phyloP scores from a whole-genome alignment of 192 early-diverging fungal genomes.

The Entomortierella chlamydospora region DNA sequence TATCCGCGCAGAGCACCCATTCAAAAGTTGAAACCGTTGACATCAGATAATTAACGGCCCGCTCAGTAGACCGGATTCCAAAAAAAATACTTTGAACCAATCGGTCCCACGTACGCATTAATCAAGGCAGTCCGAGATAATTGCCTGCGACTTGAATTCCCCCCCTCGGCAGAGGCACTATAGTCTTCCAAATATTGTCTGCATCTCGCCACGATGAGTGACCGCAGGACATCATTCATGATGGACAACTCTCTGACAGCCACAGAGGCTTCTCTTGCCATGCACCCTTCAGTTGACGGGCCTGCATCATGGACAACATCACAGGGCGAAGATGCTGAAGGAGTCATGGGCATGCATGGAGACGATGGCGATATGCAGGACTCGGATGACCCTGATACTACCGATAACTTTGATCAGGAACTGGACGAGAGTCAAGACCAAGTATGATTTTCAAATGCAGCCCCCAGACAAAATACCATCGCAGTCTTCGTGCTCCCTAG shows the following conservation, averaged over 20 bases:
- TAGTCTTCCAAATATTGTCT: background rate
- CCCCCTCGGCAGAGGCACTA: no score
- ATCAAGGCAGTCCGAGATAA: no score
- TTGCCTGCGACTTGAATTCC: no score
- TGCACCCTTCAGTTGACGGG: constrained; percentile 16
- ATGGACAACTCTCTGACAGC: constrained; percentile 23
- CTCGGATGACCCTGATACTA: constrained; percentile 51
- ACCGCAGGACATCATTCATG: constrained; percentile 19
- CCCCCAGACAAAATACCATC: background rate
- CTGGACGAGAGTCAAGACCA: constrained; percentile 30
- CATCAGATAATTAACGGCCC: background rate
- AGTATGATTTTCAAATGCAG: background rate
- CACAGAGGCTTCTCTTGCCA: constrained; percentile 18
- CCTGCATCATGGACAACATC: constrained; percentile 50
- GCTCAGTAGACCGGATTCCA: no score
- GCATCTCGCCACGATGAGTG: constrained; percentile 20
- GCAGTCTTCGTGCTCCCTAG: no score
- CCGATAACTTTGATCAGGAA: constrained; percentile 50
- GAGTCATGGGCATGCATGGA: constrained; percentile 5
- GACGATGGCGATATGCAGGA: constrained; percentile 52
- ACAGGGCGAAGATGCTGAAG: constrained; percentile 36
- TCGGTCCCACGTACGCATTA: no score
- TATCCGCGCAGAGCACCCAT: background rate
- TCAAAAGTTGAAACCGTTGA: background rate
- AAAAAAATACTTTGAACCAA: no score